phyloP scores from a whole-genome alignment of 495 filamentous ascomycete species.

The Hypoxylon lienhwacheense region DNA sequence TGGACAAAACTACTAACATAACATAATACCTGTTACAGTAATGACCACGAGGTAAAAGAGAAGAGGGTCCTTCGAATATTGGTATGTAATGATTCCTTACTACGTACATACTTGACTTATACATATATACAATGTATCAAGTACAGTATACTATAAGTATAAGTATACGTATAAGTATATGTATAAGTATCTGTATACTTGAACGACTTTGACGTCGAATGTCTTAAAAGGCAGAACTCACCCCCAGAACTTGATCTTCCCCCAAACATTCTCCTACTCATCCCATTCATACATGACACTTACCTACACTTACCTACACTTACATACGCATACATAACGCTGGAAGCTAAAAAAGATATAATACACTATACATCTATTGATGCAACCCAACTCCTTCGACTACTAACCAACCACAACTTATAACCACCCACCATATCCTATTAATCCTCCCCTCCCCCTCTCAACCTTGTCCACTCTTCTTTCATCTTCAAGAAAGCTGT shows the following conservation, averaged over 20 bases:
- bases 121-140: no score
- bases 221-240: conserved; percentile 26
- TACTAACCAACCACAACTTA: conserved; percentile 15
- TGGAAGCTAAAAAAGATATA: no score
- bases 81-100: no score
- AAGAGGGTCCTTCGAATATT: not conserved
- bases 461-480: conserved; percentile 24
- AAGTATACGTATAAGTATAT: no score
- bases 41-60: conserved; percentile 4
- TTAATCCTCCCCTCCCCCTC: not conserved
- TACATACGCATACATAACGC: conserved; percentile 10
- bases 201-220: conserved; percentile 5
- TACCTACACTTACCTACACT: conserved; percentile 5
- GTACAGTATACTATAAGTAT: no score
- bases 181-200: no score
- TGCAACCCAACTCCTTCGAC: conserved; percentile 33
- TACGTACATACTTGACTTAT: no score
- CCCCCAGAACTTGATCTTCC: conserved; percentile 26
- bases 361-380: conserved; percentile 24
- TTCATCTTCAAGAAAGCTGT: conserved; percentile 16
- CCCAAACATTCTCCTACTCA: conserved; percentile 26
- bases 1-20: no score
- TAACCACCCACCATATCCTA: conserved; percentile 18
- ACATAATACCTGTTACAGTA: no score
- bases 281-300: not conserved